Evolutionary conservation across 1,139 yeast genomes (phyloP).

Genomic region (Keqinozyma sinolaborantium): DNA sequence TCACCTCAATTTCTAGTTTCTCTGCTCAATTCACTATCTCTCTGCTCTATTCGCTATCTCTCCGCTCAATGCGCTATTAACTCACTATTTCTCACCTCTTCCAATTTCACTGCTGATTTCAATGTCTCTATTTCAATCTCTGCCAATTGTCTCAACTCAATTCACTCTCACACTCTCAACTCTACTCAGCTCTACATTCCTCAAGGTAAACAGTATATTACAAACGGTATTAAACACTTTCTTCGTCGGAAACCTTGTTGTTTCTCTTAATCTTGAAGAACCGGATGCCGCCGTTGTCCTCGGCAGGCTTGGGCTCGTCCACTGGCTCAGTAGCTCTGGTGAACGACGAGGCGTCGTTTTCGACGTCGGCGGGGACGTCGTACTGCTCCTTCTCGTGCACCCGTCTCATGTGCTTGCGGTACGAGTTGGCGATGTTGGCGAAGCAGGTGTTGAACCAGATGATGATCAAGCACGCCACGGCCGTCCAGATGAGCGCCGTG

Average conservation of each 20-base stretch:
- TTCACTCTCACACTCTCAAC: too few relatives aligned
- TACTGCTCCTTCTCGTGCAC: conserved; percentile 21
- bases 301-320: conserved; percentile 22
- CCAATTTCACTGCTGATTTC: too few relatives aligned
- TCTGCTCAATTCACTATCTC: too few relatives aligned
- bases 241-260: conserved; percentile 56
- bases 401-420: conserved; percentile 40
- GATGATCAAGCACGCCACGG: conserved; percentile 50
- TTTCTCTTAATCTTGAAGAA: conserved; percentile 76
- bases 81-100: too few relatives aligned
- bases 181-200: too few relatives aligned
- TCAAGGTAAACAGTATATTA: neutral
- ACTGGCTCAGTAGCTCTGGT: conserved; percentile 36
- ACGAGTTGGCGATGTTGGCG: conserved; percentile 46
- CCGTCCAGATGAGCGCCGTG: conserved; percentile 69
- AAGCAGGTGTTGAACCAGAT: conserved; percentile 56
- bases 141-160: too few relatives aligned
- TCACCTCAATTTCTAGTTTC: too few relatives aligned
- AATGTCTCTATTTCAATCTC: too few relatives aligned
- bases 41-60: too few relatives aligned
- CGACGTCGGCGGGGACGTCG: conserved; percentile 10
- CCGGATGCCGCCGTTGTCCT: conserved; percentile 62
- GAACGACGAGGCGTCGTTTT: conserved; percentile 43
- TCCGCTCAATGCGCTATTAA: too few relatives aligned
- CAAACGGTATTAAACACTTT: conserved; percentile 42